phyloP scores from a whole-genome alignment of 176 grass and related monocot genomes.

The Oropetium thomaeum region DNA sequence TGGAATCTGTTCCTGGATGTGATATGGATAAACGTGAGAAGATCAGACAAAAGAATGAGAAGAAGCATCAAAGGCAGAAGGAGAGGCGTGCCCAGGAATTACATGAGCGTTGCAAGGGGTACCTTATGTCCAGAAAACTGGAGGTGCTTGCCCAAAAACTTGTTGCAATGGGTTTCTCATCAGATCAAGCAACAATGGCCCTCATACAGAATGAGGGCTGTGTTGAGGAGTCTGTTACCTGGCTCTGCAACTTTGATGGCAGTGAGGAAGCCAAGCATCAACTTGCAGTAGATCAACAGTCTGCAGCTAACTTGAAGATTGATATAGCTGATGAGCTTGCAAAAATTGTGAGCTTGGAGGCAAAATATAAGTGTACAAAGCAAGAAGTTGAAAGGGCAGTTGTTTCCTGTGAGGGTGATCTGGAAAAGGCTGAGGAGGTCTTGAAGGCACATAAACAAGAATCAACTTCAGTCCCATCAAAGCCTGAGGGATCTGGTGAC shows the following conservation, averaged over 20 bases:
- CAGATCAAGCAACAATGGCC: slow-evolving; percentile 93
- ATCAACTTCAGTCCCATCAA: slow-evolving; percentile 26
- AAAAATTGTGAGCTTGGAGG: slow-evolving; percentile 75
- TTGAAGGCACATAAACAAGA: slow-evolving; percentile 90
- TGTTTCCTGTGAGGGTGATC: slow-evolving; percentile 91
- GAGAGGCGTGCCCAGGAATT: slow-evolving; percentile 90
- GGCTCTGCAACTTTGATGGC: slow-evolving; percentile 84
- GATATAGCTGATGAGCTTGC: slow-evolving; percentile 84
- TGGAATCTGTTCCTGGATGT: slow-evolving; percentile 70
- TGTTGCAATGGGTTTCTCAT: slow-evolving; percentile 91
- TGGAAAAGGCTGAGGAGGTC: slow-evolving; percentile 72
- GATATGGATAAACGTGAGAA: slow-evolving; percentile 94
- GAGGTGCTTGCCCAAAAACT: slow-evolving; percentile 80
- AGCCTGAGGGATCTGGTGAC: slow-evolving; percentile 53
- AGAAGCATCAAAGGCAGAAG: slow-evolving; percentile 93
- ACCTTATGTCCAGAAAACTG: slow-evolving; percentile 91
- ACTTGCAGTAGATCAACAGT: slow-evolving; percentile 54
- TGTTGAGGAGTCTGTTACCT: slow-evolving; percentile 85
- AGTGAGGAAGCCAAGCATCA: slow-evolving; percentile 79
- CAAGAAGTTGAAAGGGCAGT: slow-evolving; percentile 96
- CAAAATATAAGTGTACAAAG: slow-evolving; percentile 77
- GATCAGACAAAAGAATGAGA: slow-evolving; percentile 98
- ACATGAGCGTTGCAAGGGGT: slow-evolving; percentile 91
- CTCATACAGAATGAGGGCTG: slow-evolving; percentile 94
- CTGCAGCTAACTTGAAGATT: slow-evolving; percentile 75